phyloP scores from a whole-genome alignment of 371 early-diverging fungal genomes.

The Batkoa obscura region DNA sequence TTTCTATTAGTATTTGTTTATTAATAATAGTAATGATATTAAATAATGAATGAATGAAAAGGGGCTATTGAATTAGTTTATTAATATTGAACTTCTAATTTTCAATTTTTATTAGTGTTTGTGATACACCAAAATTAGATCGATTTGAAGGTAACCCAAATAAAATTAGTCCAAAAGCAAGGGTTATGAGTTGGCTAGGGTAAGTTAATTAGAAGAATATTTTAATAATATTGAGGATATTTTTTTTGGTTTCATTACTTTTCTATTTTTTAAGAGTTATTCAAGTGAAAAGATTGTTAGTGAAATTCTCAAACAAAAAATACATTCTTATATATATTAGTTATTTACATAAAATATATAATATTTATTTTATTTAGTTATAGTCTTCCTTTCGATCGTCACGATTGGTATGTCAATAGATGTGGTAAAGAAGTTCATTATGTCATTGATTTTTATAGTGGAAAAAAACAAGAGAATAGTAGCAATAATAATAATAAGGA shows the following conservation, averaged over 20 bases:
- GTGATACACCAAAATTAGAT: constrained; percentile 1
- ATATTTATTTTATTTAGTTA: not conserved
- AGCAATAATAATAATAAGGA: too few species aligned
- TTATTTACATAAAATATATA: not conserved
- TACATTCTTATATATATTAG: too few species aligned
- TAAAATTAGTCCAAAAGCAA: constrained; percentile 5
- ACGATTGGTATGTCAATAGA: constrained; percentile 56
- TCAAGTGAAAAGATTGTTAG: too few species aligned
- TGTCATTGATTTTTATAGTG: constrained; percentile 60
- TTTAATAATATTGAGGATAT: too few species aligned
- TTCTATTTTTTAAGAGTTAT: too few species aligned
- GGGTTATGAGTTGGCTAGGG: constrained; percentile 5
- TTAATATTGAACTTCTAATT: not conserved
- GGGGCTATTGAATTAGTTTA: too few species aligned
- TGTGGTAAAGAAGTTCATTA: constrained; percentile 53
- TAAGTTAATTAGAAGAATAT: not conserved
- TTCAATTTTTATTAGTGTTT: constrained; percentile 1
- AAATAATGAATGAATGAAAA: too few species aligned
- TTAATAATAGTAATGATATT: too few species aligned
- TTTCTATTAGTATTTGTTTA: too few species aligned
- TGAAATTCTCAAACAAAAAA: too few species aligned
- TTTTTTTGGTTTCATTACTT: too few species aligned
- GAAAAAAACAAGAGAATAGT: constrained; percentile 26
- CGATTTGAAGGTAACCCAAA: constrained; percentile 7
- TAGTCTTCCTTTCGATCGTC: constrained; percentile 49